Evolutionary conservation across 257 asterid genomes (phyloP).

Genomic region (Ligustrum vulgare): DNA sequence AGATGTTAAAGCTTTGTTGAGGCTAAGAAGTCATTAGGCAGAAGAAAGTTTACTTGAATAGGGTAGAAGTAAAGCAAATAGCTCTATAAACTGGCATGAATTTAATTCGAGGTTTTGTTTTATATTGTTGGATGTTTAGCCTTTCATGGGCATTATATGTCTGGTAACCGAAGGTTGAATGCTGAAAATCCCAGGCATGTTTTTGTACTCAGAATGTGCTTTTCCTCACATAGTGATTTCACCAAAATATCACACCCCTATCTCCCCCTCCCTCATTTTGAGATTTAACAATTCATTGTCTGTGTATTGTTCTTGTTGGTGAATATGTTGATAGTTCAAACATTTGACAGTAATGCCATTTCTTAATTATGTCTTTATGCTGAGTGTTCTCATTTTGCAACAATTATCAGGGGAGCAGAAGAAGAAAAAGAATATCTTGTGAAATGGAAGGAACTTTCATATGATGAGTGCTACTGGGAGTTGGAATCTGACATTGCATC

Average conservation of each 20-base stretch:
- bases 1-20: neutral
- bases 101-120: neutral
- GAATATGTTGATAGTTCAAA: neutral
- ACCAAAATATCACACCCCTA: neutral
- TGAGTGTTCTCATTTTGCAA: neutral
- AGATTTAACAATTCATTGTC: neutral
- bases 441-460: conserved; percentile 96
- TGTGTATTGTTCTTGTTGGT: neutral
- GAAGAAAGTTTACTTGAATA: neutral
- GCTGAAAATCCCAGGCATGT: neutral
- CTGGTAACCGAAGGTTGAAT: neutral
- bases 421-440: conserved; percentile 84
- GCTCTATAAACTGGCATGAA: neutral
- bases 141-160: neutral
- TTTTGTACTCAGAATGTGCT: neutral
- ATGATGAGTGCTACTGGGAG: conserved; percentile 98
- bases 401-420: conserved; percentile 56
- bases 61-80: neutral
- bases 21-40: neutral
- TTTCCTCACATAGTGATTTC: neutral
- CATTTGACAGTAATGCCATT: neutral
- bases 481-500: conserved; percentile 77
- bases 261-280: neutral
- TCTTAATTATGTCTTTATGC: neutral
- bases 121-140: neutral